A percentile compares a stretch with the other conserved stretches of the same genome.
Evolutionary conservation across 495 filamentous ascomycete species (phyloP).

Genomic region (Penicillium cataractarum): DNA sequence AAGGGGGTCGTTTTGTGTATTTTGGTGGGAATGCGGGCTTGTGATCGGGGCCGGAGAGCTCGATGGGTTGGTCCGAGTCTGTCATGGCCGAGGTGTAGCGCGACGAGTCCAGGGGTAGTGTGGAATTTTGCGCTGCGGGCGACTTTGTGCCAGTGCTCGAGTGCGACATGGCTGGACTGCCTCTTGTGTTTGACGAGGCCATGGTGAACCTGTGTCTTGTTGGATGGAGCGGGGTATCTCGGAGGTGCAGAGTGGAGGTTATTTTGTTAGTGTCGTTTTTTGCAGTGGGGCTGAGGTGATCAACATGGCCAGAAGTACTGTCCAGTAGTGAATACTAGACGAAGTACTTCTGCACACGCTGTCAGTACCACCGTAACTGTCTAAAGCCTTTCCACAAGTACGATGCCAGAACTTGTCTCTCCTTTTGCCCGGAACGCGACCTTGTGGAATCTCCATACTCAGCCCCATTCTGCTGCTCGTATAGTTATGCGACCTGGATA

Average conservation of each 20-base stretch:
- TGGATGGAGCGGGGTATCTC: slow-evolving; percentile 6
- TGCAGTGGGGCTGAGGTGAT: slow-evolving; percentile 3
- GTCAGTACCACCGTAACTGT: background rate
- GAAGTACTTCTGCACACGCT: background rate
- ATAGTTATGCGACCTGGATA: no score
- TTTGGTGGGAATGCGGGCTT: slow-evolving; percentile 7
- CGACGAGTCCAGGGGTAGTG: background rate
- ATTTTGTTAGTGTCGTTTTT: slow-evolving; percentile 5
- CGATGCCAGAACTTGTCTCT: background rate
- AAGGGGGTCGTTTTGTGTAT: background rate
- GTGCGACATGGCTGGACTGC: slow-evolving; percentile 6
- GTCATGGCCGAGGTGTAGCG: background rate
- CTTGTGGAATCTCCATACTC: no score
- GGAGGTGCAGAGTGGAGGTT: background rate
- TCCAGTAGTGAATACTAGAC: background rate
- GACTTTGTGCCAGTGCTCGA: slow-evolving; percentile 6
- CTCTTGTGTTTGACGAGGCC: background rate
- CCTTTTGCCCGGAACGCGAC: background rate
- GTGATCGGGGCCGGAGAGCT: slow-evolving; percentile 7
- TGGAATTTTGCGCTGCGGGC: background rate
- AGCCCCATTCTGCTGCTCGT: no score
- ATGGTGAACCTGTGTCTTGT: background rate
- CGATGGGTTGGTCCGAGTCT: slow-evolving; percentile 6
- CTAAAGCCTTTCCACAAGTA: background rate
- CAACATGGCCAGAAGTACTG: background rate